Conservation (phyloP, 106 monocot genomes). For the Allium fistulosum region DNA sequence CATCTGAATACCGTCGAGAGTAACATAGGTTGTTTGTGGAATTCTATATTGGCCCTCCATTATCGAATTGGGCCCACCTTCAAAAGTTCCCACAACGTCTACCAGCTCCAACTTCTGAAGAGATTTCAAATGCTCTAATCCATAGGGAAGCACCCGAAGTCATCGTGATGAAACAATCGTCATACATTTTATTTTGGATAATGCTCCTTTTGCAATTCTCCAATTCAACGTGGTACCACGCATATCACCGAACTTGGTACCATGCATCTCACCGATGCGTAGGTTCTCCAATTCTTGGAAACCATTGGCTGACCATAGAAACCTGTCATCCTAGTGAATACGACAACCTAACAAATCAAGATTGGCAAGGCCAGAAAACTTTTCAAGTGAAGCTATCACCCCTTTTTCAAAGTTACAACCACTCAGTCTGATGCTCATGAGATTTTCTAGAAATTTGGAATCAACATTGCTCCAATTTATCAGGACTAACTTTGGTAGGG, state of each 20-base stretch:
- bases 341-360: neutral
- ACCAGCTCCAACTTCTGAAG: neutral
- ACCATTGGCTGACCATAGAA: neutral
- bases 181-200: neutral
- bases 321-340: no score
- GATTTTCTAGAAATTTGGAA: neutral
- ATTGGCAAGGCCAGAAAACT: neutral
- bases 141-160: neutral
- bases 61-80: neutral
- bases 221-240: neutral
- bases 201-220: neutral
- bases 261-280: neutral
- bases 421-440: neutral
- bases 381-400: neutral
- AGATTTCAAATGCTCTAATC: constrained; percentile 1
- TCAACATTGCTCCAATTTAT: neutral
- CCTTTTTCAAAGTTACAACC: neutral
- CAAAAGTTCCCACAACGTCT: neutral
- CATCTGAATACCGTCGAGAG: neutral
- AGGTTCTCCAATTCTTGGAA: neutral
- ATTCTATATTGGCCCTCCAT: neutral
- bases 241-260: no score
- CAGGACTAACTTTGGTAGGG: neutral
- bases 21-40: neutral
- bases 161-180: neutral